Evolutionary conservation across 805 yeast genomes (phyloP).

Genomic region (Teunomyces atbi): DNA sequence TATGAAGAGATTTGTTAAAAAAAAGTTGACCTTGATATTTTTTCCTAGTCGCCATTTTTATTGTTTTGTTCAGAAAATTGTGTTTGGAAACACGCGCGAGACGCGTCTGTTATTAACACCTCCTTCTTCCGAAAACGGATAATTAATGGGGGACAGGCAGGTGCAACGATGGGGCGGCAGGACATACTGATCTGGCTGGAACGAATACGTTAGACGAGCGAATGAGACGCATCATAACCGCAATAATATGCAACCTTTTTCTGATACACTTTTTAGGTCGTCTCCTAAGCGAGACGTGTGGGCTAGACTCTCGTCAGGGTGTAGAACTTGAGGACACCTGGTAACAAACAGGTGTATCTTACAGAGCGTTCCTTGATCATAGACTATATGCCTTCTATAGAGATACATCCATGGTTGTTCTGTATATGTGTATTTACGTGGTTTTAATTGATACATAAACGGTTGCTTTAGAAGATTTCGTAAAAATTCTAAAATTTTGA

Average conservation of each 20-base stretch:
- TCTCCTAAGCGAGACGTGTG: background rate
- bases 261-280: too few species aligned
- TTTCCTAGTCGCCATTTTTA: background rate
- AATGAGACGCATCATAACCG: background rate
- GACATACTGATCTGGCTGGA: background rate
- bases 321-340: background rate
- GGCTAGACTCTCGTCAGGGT: background rate
- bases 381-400: too few species aligned
- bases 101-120: conserved; percentile 3
- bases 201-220: background rate
- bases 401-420: too few species aligned
- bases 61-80: background rate
- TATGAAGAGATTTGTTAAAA: background rate
- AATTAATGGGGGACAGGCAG: background rate
- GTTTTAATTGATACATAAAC: background rate
- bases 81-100: conserved; percentile 5
- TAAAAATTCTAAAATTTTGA: background rate
- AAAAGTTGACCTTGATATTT: background rate
- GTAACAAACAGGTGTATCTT: too few species aligned
- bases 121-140: conserved; percentile 1
- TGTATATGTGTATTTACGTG: background rate
- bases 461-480: background rate
- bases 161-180: background rate
- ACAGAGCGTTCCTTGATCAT: too few species aligned
- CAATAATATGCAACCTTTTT: background rate